phyloP scores from a whole-genome alignment of 2,329 filamentous ascomycete species.

The Acarospora socialis region DNA sequence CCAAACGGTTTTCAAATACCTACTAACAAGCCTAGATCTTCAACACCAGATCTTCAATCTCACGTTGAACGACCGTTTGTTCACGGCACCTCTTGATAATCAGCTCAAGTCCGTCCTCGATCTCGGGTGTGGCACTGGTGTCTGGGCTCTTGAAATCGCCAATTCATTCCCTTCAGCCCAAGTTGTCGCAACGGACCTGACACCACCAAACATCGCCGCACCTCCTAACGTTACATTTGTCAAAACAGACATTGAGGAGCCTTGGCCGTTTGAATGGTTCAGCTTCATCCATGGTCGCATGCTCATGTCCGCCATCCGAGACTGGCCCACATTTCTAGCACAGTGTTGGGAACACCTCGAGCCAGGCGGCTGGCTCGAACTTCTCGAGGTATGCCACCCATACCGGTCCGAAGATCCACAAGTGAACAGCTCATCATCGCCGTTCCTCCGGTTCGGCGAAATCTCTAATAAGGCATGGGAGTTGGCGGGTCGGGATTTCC shows the following conservation, averaged over 20 bases:
- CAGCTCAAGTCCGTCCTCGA: constrained; percentile 6
- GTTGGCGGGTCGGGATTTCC: too few species aligned
- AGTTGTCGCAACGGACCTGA: constrained; percentile 10
- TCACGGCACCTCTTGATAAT: not conserved
- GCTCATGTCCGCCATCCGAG: constrained; percentile 4
- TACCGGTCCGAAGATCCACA: too few species aligned
- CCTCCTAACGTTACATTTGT: constrained; percentile 6
- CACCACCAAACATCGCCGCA: constrained; percentile 5
- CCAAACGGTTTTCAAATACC: too few species aligned
- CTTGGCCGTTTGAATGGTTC: constrained; percentile 30
- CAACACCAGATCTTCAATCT: not conserved
- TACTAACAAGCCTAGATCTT: not conserved
- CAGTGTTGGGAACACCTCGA: constrained; percentile 4
- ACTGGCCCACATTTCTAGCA: constrained; percentile 3
- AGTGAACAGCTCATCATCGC: too few species aligned
- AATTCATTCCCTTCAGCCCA: constrained; percentile 1
- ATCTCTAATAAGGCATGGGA: too few species aligned
- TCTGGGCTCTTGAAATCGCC: constrained; percentile 9
- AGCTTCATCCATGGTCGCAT: constrained; percentile 31
- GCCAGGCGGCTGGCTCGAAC: constrained; percentile 7
- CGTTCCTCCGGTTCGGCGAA: too few species aligned
- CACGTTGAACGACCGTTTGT: not conserved
- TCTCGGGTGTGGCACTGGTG: constrained; percentile 9
- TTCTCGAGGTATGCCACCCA: not conserved
- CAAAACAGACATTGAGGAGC: constrained; percentile 9